A percentile compares a stretch with the other conserved stretches of the same genome.
These are phyloP conservation scores for Novymonas esmeraldas DNA, from an alignment of 208 protist genomes.

Conservation along the genomic window DNA sequence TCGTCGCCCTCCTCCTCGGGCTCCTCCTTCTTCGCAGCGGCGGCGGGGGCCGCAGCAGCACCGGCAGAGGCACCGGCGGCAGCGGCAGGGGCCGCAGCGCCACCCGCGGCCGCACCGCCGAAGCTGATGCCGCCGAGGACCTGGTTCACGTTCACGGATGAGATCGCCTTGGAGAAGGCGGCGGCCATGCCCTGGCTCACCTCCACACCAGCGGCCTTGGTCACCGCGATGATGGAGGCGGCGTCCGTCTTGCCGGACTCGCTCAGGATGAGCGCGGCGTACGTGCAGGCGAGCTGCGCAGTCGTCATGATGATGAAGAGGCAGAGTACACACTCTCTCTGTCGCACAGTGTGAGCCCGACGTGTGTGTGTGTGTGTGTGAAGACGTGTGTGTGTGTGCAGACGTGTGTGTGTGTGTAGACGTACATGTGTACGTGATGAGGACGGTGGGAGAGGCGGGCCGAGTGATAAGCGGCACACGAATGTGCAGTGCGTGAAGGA, in stretches of 20 bases:
- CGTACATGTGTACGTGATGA: no score
- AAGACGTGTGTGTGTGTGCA: no score
- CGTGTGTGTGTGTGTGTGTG: background rate
- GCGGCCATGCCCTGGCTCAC: slow-evolving; percentile 77
- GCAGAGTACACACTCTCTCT: no score
- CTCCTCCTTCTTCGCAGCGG: slow-evolving; percentile 65
- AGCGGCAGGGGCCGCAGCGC: slow-evolving; percentile 41
- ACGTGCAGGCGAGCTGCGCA: slow-evolving; percentile 94
- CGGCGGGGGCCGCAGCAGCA: slow-evolving; percentile 38
- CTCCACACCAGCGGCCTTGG: slow-evolving; percentile 78
- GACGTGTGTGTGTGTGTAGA: no score
- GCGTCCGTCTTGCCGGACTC: slow-evolving; percentile 90
- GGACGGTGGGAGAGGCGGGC: no score
- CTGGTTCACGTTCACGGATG: slow-evolving; percentile 54
- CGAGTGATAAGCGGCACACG: background rate
- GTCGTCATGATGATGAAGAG: slow-evolving; percentile 30
- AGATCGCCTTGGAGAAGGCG: slow-evolving; percentile 68
- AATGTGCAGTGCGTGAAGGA: background rate
- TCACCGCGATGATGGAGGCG: slow-evolving; percentile 55
- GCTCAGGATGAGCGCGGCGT: slow-evolving; percentile 94
- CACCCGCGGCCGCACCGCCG: slow-evolving; percentile 48
- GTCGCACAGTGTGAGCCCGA: background rate
- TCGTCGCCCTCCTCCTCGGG: slow-evolving; percentile 84
- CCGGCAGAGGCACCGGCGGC: slow-evolving; percentile 19
- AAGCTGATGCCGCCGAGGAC: slow-evolving; percentile 81